Conservation (phyloP, 2,329 filamentous ascomycete genomes). For the Aspergillus sp. region DNA sequence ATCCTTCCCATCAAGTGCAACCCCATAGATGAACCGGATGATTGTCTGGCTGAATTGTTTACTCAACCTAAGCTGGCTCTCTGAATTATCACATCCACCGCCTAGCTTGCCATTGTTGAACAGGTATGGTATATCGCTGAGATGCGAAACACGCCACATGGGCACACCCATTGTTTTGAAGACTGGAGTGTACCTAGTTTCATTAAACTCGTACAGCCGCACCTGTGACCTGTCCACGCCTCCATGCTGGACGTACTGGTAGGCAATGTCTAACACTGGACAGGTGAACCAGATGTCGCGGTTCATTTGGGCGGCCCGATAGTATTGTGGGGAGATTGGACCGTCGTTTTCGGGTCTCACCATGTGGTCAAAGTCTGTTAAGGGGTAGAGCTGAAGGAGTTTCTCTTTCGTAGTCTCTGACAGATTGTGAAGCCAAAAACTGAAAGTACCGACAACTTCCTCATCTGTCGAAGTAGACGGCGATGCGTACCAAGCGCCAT, state of each 20-base stretch:
- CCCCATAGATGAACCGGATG: constrained; percentile 5
- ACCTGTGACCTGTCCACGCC: constrained; percentile 13
- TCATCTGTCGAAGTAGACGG: constrained; percentile 16
- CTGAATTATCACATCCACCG: constrained; percentile 13
- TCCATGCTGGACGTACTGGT: constrained; percentile 28
- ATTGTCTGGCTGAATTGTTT: constrained; percentile 10
- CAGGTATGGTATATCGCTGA: constrained; percentile 36
- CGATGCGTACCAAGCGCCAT: constrained; percentile 19
- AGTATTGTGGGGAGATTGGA: constrained; percentile 30
- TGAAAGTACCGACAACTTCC: constrained; percentile 19
- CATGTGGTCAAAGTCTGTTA: constrained; percentile 18
- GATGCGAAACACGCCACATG: constrained; percentile 35
- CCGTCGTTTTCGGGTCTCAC: constrained; percentile 6
- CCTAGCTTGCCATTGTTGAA: constrained; percentile 18
- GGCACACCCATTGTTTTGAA: constrained; percentile 32
- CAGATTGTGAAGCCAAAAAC: constrained; percentile 15
- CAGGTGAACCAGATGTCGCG: constrained; percentile 36
- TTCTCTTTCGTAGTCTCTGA: constrained; percentile 17
- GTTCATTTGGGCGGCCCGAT: constrained; percentile 34
- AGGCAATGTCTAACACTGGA: constrained; percentile 31
- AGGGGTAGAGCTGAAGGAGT: constrained; percentile 20
- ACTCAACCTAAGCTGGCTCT: constrained; percentile 4
- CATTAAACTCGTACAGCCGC: constrained; percentile 31
- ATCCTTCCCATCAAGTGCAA: not conserved
- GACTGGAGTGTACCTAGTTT: constrained; percentile 26